Evolutionary conservation across 805 yeast species (phyloP), one percentile per base, ranked within the genome.

Genomic region (Metschnikowia peoriensis): DNA sequence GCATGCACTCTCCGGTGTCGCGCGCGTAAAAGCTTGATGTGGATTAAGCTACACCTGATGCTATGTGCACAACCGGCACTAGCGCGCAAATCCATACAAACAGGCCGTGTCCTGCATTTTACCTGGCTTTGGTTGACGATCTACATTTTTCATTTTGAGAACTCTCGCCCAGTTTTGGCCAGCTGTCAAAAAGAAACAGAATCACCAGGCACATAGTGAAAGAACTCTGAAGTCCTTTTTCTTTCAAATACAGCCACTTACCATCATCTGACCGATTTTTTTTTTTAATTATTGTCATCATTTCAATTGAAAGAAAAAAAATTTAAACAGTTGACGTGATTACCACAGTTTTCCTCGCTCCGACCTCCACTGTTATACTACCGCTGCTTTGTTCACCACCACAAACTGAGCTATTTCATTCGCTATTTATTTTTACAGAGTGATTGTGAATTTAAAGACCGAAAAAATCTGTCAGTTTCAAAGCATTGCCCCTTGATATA

Each of bases 131-230:
- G 35, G 16, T 37, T 38, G 34, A 28, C 38, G 46, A 16, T 48
- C 46, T 42, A 28, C 29, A 38, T 34, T 43, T 49, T 49, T 44
- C 51, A 44, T 9, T 22, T 38, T 28, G 43, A 27, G 41, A 39
- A 40, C 40, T n/a, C 43, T 42, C 51, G 51, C 38, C 46, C 51
- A 43, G 34, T 49, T 49, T 44, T 44, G 28, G 43, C 47, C 47
- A 49, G 51, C 43, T 44, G 47, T 43, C 47, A 37, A 43, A 32
- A 38, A 49, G 41, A 49, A 28, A 22, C 28, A 16, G 29, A 28
- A 28, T 34, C n/a, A 27, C 28, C 38, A 29, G 46, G 46, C 41
- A 38, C n/a, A 7, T 16, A 41, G 37, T 11, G 27, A 27, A 28
- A 38, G 46, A 16, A 42, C 46, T 37, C 10, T 35, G 38, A 28